phyloP scores from a whole-genome alignment of 2,329 filamentous ascomycete genomes.

The Phaeoacremonium minimum region DNA sequence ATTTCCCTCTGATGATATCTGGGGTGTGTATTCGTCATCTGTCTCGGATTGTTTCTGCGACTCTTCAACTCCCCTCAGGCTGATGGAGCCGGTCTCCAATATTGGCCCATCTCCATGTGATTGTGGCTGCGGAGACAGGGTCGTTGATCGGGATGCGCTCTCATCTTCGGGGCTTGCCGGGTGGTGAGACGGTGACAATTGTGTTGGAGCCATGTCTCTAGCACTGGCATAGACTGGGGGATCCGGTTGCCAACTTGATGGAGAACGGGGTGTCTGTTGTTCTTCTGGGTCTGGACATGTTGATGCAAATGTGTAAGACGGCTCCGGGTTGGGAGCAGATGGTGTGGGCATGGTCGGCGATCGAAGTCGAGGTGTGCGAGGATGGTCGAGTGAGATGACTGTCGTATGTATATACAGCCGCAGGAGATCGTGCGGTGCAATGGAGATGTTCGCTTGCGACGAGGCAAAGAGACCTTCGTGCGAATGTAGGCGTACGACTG shows the following conservation, averaged over 20 bases:
- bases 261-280: slow-evolving; percentile 2
- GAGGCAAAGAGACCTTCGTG: too few relatives aligned
- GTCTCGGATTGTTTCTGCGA: slow-evolving; percentile 18
- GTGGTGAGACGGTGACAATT: too few relatives aligned
- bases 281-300: slow-evolving; percentile 10
- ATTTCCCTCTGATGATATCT: neutral
- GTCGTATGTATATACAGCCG: too few relatives aligned
- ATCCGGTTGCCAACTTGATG: slow-evolving; percentile 1
- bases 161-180: slow-evolving; percentile 9
- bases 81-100: slow-evolving; percentile 9
- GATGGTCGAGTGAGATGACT: neutral
- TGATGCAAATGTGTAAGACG: slow-evolving; percentile 5
- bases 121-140: slow-evolving; percentile 37
- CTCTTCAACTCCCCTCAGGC: slow-evolving; percentile 12
- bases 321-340: slow-evolving; percentile 8
- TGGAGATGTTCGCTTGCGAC: too few relatives aligned
- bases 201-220: too few relatives aligned
- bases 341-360: slow-evolving; percentile 8
- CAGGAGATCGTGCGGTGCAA: too few relatives aligned
- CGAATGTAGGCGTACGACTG: too few relatives aligned
- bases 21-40: slow-evolving; percentile 12
- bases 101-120: slow-evolving; percentile 12
- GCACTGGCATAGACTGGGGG: too few relatives aligned
- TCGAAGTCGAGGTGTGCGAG: neutral
- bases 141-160: slow-evolving; percentile 31